Conservation (phyloP, 176 grass and related monocot genomes). For the Areca catechu region DNA sequence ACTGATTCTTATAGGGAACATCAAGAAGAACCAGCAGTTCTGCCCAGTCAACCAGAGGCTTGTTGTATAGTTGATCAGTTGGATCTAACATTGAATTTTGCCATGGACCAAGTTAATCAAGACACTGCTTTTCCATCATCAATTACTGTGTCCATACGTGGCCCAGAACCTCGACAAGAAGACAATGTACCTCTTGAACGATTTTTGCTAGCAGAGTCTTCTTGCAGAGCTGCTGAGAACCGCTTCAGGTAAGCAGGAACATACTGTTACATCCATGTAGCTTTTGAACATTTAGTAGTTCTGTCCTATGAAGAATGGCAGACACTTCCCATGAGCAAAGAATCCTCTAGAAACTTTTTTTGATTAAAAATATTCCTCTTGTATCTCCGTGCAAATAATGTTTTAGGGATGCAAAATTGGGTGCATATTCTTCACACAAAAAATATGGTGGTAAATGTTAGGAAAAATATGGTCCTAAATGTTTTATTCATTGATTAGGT, state of each 20-base stretch:
- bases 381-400: too few relatives aligned
- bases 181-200: constrained; percentile 12
- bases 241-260: constrained; percentile 56
- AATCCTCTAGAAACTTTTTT: too few relatives aligned
- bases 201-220: constrained; percentile 28
- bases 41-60: constrained; percentile 25
- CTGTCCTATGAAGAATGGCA: too few relatives aligned
- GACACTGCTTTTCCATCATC: constrained; percentile 44
- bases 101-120: constrained; percentile 21
- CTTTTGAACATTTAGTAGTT: too few relatives aligned
- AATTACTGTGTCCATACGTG: constrained; percentile 58
- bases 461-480: too few relatives aligned
- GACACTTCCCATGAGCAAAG: too few relatives aligned
- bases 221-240: constrained; percentile 51
- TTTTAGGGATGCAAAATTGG: too few relatives aligned
- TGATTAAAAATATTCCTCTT: too few relatives aligned
- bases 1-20: constrained; percentile 34
- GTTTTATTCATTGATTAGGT: too few relatives aligned
- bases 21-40: constrained; percentile 23
- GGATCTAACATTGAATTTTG: constrained; percentile 67
- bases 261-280: background rate
- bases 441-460: too few relatives aligned
- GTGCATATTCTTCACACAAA: too few relatives aligned
- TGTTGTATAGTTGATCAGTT: constrained; percentile 28
- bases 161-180: constrained; percentile 30